Evolutionary conservation across 257 asterid genomes (phyloP).

Genomic region (Solanum habrochaites): DNA sequence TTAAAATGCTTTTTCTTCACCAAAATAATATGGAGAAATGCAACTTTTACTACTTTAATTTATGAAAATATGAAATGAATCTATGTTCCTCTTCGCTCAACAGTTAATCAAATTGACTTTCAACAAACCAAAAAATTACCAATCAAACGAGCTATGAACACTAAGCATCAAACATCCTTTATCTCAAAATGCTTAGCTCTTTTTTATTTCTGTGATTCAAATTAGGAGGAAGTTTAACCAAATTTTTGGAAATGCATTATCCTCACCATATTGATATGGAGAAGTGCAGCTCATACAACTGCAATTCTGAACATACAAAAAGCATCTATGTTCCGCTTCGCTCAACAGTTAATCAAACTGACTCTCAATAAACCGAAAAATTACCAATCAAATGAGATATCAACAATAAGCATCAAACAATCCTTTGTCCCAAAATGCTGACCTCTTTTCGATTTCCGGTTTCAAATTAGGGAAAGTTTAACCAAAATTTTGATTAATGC

Average conservation of each 20-base stretch:
- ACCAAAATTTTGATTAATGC: not conserved
- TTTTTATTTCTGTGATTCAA: not conserved
- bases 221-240: not conserved
- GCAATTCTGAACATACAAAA: not conserved
- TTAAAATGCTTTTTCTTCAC: not conserved
- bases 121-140: not conserved
- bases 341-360: not conserved
- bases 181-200: not conserved
- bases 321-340: not conserved
- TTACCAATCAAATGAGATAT: not conserved
- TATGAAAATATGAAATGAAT: not conserved
- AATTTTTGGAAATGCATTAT: not conserved
- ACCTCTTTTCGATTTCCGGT: not conserved
- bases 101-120: not conserved
- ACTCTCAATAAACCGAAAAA: not conserved
- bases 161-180: not conserved
- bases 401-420: not conserved
- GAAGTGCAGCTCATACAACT: too few relatives aligned
- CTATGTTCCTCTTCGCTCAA: not conserved
- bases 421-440: not conserved
- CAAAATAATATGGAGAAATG: not conserved
- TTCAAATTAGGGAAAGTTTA: not conserved
- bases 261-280: not conserved
- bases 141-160: not conserved
- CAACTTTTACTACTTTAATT: not conserved